Percentiles rank a stretch among this genome's conserved stretches.
Conservation (phyloP, 179 eudicot species). For the Vitellaria paradoxa region DNA sequence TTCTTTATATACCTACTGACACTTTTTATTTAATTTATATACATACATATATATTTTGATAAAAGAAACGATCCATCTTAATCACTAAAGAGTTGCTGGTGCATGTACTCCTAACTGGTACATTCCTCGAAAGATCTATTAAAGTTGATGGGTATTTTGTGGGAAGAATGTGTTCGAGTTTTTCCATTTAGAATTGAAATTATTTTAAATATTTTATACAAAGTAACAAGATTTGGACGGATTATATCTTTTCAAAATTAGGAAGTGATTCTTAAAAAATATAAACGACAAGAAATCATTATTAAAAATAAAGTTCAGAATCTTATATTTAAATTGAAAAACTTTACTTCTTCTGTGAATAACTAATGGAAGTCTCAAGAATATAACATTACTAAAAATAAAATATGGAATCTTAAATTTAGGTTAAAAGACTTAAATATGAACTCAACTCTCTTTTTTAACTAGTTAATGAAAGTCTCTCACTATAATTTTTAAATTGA, state of each 20-base stretch:
- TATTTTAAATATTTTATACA: background rate
- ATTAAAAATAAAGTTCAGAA: background rate
- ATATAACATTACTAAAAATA: too few relatives aligned
- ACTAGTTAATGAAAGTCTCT: background rate
- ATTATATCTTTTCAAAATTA: background rate
- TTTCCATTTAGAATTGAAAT: background rate
- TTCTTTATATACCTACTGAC: too few relatives aligned
- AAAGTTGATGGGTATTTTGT: constrained; percentile 1
- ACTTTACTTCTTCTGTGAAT: background rate
- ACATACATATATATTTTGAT: too few relatives aligned
- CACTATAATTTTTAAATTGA: background rate
- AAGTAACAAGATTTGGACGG: background rate
- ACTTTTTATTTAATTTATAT: too few relatives aligned
- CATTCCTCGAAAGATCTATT: too few relatives aligned
- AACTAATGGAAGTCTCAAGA: too few relatives aligned
- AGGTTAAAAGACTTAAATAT: background rate
- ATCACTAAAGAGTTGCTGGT: too few relatives aligned
- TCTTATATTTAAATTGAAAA: background rate
- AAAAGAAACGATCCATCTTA: too few relatives aligned
- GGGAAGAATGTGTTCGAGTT: background rate
- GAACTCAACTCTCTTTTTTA: background rate
- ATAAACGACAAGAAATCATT: background rate
- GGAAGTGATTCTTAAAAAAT: background rate
- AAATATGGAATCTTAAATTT: background rate
- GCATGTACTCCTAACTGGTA: too few relatives aligned